Percentiles rank a stretch among this genome's conserved stretches.
Conservation (phyloP, 1,284 basidiomycete species). For the Heterobasidion annosum region DNA sequence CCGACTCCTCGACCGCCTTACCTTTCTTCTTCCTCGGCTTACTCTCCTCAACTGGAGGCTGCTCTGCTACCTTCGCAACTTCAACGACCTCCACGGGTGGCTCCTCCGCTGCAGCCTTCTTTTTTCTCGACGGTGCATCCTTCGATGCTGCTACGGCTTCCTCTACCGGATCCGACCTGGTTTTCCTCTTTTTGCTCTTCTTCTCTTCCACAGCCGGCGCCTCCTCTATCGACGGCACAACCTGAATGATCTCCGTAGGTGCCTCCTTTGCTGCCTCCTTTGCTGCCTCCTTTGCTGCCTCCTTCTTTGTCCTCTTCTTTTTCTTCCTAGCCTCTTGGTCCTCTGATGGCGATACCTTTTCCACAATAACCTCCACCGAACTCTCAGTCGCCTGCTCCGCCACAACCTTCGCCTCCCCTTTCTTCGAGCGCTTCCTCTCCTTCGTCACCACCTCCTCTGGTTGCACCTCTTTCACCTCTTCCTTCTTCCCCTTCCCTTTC, state of each 20-base stretch:
- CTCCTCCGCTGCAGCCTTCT: neutral
- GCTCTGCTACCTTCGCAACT: neutral
- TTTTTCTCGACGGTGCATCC: neutral
- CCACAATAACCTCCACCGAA: neutral
- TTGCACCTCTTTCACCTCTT: neutral
- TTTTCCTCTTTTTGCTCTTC: slow-evolving; percentile 1
- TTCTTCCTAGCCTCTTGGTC: slow-evolving; percentile 3
- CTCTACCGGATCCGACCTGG: neutral
- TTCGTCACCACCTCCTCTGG: neutral
- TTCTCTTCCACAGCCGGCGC: slow-evolving; percentile 2
- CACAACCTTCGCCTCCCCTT: neutral
- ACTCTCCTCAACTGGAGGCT: slow-evolving; percentile 1
- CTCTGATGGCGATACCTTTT: neutral
- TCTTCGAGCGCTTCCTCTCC: neutral
- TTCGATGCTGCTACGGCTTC: neutral
- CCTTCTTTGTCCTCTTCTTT: slow-evolving; percentile 7
- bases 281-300: neutral
- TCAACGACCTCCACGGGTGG: neutral
- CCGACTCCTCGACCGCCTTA: slow-evolving; percentile 2
- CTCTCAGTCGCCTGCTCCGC: neutral
- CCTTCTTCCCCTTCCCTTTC: neutral
- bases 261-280: neutral
- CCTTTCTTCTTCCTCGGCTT: slow-evolving; percentile 1
- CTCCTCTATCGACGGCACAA: neutral
- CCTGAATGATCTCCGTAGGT: neutral